Evolutionary conservation across 257 asterid species (phyloP).

Genomic region (Cruciata laevipes): DNA sequence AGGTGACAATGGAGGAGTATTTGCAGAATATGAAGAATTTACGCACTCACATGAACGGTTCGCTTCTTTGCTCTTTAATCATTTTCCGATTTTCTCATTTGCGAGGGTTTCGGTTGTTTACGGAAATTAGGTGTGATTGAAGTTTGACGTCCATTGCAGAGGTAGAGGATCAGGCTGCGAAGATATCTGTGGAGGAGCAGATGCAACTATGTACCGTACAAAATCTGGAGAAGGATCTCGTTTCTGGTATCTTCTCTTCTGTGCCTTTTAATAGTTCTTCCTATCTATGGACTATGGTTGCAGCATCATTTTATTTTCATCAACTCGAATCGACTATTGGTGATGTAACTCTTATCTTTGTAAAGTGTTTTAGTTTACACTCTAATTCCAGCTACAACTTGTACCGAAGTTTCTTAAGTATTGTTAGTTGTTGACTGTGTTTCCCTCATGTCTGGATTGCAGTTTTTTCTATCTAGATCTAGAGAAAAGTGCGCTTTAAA

Average conservation of each 20-base stretch:
- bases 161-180: constrained; percentile 90
- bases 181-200: constrained; percentile 69
- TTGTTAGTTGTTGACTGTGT: too few relatives aligned
- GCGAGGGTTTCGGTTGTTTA: neutral
- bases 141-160: constrained; percentile 36
- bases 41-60: constrained; percentile 85
- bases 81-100: neutral
- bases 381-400: too few relatives aligned
- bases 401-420: too few relatives aligned
- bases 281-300: too few relatives aligned
- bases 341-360: too few relatives aligned
- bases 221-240: constrained; percentile 60
- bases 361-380: too few relatives aligned
- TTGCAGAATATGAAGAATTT: constrained; percentile 75
- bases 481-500: neutral
- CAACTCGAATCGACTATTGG: too few relatives aligned
- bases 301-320: too few relatives aligned
- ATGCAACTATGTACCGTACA: constrained; percentile 54
- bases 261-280: too few relatives aligned
- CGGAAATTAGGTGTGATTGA: neutral
- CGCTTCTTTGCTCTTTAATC: neutral
- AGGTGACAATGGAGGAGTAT: constrained; percentile 62
- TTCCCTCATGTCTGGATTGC: too few relatives aligned
- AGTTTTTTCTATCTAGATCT: too few relatives aligned
- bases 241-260: too few relatives aligned